A percentile compares a stretch with the other conserved stretches of the same genome.
Evolutionary conservation across 257 asterid genomes (phyloP).

Genomic region (Scutellaria baicalensis): DNA sequence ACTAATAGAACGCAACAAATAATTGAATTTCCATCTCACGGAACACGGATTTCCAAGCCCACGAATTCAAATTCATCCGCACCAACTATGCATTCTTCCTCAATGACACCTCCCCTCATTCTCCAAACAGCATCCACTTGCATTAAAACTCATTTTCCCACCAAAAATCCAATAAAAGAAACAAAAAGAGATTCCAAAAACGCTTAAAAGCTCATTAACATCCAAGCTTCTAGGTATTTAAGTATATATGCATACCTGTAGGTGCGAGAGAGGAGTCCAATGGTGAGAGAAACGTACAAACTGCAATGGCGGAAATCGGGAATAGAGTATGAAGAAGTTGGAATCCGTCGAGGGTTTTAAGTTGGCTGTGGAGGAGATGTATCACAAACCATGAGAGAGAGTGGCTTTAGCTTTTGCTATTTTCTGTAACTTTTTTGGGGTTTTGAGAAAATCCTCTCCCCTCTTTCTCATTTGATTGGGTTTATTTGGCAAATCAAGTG

Average conservation of each 20-base stretch:
- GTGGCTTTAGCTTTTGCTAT: neutral
- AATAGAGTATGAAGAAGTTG: neutral
- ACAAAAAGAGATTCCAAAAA: neutral
- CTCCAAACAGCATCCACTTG: neutral
- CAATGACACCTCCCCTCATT: neutral
- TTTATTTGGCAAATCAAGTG: too few relatives aligned
- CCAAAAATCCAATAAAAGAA: neutral
- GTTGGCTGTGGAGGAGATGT: neutral
- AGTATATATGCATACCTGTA: slow-evolving; percentile 16
- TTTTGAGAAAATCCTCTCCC: neutral
- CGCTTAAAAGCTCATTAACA: neutral
- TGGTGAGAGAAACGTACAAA: neutral
- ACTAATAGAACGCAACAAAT: neutral
- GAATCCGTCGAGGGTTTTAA: slow-evolving; percentile 12
- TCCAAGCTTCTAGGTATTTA: slow-evolving; percentile 6
- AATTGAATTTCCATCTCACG: neutral
- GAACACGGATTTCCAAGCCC: neutral
- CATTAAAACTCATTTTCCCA: neutral
- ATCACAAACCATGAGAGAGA: neutral
- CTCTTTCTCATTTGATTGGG: neutral
- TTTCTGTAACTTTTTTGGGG: neutral
- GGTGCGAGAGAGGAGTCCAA: slow-evolving; percentile 6
- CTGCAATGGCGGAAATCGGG: slow-evolving; percentile 6
- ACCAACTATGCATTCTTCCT: neutral
- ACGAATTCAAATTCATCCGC: neutral